phyloP scores from a whole-genome alignment of 2,329 filamentous ascomycete species.

The Aspergillus chevalieri region DNA sequence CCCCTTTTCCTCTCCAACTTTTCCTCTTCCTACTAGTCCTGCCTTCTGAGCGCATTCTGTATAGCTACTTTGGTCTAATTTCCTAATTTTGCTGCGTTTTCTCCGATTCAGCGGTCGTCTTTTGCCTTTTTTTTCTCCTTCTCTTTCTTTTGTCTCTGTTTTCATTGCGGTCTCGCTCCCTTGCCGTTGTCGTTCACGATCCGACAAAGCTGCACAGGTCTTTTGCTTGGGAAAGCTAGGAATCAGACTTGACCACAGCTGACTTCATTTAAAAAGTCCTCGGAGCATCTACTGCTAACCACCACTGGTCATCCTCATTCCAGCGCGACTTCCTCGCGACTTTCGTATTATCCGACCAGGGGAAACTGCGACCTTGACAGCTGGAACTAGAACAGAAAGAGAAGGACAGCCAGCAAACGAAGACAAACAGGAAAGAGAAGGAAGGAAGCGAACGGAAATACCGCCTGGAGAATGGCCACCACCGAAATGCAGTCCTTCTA shows the following conservation, averaged over 20 bases:
- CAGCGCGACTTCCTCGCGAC: no score
- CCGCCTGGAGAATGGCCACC: slow-evolving; percentile 15
- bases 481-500: slow-evolving; percentile 32
- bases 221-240: no score
- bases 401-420: neutral
- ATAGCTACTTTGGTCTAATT: neutral
- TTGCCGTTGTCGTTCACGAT: neutral
- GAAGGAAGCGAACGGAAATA: neutral
- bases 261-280: no score
- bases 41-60: neutral
- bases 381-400: no score
- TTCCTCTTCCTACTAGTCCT: slow-evolving; percentile 1
- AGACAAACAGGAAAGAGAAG: neutral
- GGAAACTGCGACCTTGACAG: no score
- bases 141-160: neutral
- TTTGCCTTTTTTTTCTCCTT: neutral
- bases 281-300: no score
- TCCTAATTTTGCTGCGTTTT: neutral
- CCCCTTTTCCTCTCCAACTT: slow-evolving; percentile 1
- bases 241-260: no score
- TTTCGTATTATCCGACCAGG: no score
- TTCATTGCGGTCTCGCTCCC: neutral
- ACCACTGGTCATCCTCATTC: no score
- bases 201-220: neutral
- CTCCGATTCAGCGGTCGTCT: neutral